These are phyloP conservation scores for Nicotiana tabacum DNA, from an alignment of 257 asterid genomes.

Conservation along the genomic window DNA sequence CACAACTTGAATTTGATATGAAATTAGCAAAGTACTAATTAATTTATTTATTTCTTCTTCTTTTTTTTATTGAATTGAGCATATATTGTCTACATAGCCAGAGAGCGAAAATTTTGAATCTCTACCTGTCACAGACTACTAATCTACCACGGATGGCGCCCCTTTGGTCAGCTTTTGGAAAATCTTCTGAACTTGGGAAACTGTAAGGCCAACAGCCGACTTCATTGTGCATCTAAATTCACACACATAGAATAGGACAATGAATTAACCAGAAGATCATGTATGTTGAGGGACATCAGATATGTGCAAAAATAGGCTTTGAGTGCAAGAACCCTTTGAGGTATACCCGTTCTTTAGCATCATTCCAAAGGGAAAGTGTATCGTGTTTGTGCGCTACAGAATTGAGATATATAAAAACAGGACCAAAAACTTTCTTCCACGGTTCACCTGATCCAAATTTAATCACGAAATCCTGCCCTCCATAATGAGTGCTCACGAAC, in stretches of 20 bases:
- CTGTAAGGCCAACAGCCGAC: conserved; percentile 66
- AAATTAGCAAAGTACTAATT: background rate
- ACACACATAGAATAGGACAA: background rate
- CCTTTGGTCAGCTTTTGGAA: conserved; percentile 50
- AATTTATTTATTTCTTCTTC: background rate
- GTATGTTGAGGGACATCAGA: background rate
- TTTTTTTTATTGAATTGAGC: background rate
- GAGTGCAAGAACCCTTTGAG: background rate
- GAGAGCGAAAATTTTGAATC: background rate
- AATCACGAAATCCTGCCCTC: conserved; percentile 43
- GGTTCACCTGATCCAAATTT: conserved; percentile 34
- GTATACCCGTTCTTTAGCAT: conserved; percentile 44
- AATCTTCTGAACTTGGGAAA: conserved; percentile 79
- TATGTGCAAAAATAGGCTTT: background rate
- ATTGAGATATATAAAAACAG: conserved; percentile 48
- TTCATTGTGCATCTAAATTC: conserved; percentile 37
- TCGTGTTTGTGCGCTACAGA: conserved; percentile 20
- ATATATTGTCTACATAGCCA: background rate
- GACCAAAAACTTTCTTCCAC: conserved; percentile 62
- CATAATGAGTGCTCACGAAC: conserved; percentile 56
- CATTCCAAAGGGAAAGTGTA: conserved; percentile 35
- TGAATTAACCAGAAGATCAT: background rate
- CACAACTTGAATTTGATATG: background rate
- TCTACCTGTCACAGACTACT: conserved; percentile 66
- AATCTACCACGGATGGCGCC: conserved; percentile 62